Base-by-base conservation (phyloP, 352 stramenopile species). In the Thraustotheca clavata region DNA sequence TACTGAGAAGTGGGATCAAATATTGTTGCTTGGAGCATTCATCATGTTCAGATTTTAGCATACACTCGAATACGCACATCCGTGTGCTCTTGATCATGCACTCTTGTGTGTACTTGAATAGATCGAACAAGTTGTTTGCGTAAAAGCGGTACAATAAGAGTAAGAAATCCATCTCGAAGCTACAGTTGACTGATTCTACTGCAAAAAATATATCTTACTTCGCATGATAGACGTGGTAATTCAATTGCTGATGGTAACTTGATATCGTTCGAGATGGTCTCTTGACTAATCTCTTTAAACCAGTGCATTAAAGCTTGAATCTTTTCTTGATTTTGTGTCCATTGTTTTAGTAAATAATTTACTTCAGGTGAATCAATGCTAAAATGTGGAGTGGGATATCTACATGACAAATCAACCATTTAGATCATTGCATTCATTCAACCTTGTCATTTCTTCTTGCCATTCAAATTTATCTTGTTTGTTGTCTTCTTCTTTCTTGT, bases 101-200 rank as follows among this genome's bases (percentile, higher is more conserved):
- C 67, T 54, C 80, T 77, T 38, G 70, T 83, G 66, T 90, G 79
- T 20, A 87, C 83, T 1, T 75, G 66, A 48, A 92, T 76, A 41
- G 86, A 72, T 8, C 77, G 75, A 32, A 76, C 60, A n/a, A 79
- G 82, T 59, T 90, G 80, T 29, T 80, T 80, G 22, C 83, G 74
- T 31, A 92, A 69, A 50, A 92, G 69, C n/a, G 80, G 83, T n/a
- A 92, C 77, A 1, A 90, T 76, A 12, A 92, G 73, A 32, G 75
- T 85, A 12, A 90, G 62, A 57, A 92, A 90, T 0, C 80, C 83
- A 48, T 90, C 83, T n/a, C 79, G 74, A n/a, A n/a, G n/a, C n/a
- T n/a, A n/a, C n/a, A n/a, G n/a, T n/a, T n/a, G n/a, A n/a, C n/a
- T n/a, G n/a, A n/a, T n/a, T n/a, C n/a, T n/a, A n/a, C n/a, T n/a